Base-by-base conservation (phyloP, 352 stramenopile genomes). In the Globisporangium rhizosaccharum region DNA sequence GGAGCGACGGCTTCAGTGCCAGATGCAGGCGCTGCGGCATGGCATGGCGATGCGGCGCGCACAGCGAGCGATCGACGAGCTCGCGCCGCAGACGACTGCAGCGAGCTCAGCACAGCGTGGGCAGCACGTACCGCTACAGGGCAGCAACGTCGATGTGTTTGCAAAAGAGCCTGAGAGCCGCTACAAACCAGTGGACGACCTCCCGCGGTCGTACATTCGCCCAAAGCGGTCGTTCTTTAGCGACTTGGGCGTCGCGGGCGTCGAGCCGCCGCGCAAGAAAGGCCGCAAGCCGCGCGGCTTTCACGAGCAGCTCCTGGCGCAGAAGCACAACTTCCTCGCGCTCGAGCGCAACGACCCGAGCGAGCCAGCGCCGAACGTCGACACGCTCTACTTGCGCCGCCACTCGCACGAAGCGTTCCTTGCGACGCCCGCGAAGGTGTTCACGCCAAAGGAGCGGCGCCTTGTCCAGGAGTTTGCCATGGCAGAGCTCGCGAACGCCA, bases 341-440 rank as follows among this genome's bases (percentile, higher is more conserved):
- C n/a, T 30, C 39, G 63, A 48, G 7, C 8, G 18, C n/a, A 45
- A 44, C 9, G 56, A 62, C 15, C 50, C 72, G 2, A 60, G 57
- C 2, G 80, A 90, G 56, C 78, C 80, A 6, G 48, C 66, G 1
- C 59, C 67, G 15, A 91, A 91, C 61, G 53, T 46, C 0, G 82
- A 91, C 53, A 84, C 79, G 36, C 45, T 70, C 28, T 72, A 71
- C 39, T 62, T 91, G 55, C 76, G 73, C 6, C 20, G 65, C 48
- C 69, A 82, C 15, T 82, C 73, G 54, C 77, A 91, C 61, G 74
- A 88, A 45, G 71, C 76, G 4, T 89, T 91, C 46, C 20, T 78
- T 1, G 79, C 79, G 9, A 65, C 53, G 26, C 65, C 72, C 7
- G 52, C 77, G 8, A 76, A 66, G 28, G 74, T 76, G 26, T 91